Evolutionary conservation across 768 basidiomycete genomes (phyloP).

Genomic region (Mycena kentingensis): DNA sequence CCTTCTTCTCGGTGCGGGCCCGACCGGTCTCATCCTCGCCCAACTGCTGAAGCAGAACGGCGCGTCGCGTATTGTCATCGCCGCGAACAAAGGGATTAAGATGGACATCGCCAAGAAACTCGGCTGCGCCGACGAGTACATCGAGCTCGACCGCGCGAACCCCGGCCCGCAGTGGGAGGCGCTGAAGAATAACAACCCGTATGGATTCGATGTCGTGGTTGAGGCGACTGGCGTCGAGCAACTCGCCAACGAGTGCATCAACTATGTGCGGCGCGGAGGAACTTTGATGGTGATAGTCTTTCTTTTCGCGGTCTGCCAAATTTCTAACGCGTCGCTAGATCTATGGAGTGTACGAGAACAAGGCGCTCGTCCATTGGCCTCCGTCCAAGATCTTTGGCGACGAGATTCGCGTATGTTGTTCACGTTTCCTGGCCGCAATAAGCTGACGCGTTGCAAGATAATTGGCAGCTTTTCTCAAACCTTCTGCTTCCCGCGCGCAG

Average conservation of each 20-base stretch:
- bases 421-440: constrained; percentile 67
- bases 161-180: constrained; percentile 68
- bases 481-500: constrained; percentile 90
- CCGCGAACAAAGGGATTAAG: constrained; percentile 78
- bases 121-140: constrained; percentile 70
- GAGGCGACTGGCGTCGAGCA: constrained; percentile 84
- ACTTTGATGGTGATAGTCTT: constrained; percentile 76
- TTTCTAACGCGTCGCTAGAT: too few relatives aligned
- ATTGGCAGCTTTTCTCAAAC: constrained; percentile 91
- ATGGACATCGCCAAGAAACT: constrained; percentile 72
- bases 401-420: constrained; percentile 49
- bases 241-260: constrained; percentile 82
- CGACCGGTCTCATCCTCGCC: constrained; percentile 77
- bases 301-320: too few relatives aligned
- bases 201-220: constrained; percentile 62
- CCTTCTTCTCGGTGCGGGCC: constrained; percentile 86
- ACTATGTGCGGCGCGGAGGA: constrained; percentile 85
- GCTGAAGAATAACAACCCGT: constrained; percentile 70
- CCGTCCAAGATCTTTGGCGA: constrained; percentile 85
- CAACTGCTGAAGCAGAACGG: constrained; percentile 79
- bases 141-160: constrained; percentile 70
- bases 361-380: constrained; percentile 82
- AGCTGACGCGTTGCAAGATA: constrained; percentile 64
- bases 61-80: constrained; percentile 67
- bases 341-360: constrained; percentile 92